A percentile compares a stretch with the other conserved stretches of the same genome.
Evolutionary conservation across 2,329 filamentous ascomycete species (phyloP).

Genomic region (Dothistroma septosporum): DNA sequence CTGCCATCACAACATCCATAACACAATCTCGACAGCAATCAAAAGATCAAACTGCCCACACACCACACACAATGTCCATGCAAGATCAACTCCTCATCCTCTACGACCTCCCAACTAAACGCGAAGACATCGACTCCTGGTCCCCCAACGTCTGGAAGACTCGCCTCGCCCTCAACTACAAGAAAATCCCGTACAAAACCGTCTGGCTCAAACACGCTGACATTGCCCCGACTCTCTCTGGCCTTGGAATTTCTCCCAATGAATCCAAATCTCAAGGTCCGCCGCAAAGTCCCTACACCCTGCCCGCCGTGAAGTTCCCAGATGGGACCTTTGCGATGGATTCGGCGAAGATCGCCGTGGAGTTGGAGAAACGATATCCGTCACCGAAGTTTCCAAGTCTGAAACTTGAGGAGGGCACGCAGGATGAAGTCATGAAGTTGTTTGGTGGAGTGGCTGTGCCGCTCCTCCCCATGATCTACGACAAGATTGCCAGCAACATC

Average conservation of each 20-base stretch:
- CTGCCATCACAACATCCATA: not conserved
- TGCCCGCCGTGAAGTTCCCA: slow-evolving; percentile 19
- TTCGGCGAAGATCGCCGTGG: slow-evolving; percentile 18
- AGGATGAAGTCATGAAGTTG: slow-evolving; percentile 7
- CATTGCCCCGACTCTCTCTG: slow-evolving; percentile 14
- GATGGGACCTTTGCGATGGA: slow-evolving; percentile 20
- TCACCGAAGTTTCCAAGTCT: slow-evolving; percentile 8
- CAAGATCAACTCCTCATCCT: slow-evolving; percentile 2
- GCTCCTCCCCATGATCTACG: slow-evolving; percentile 22
- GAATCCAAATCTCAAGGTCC: not conserved
- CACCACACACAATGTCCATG: not conserved
- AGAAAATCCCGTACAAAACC: slow-evolving; percentile 21
- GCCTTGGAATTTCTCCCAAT: slow-evolving; percentile 15
- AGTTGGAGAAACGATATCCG: slow-evolving; percentile 20
- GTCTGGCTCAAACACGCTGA: slow-evolving; percentile 14
- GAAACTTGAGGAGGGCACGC: slow-evolving; percentile 14
- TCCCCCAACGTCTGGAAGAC: slow-evolving; percentile 68
- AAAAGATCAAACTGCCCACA: not conserved
- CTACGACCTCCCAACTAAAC: slow-evolving; percentile 12
- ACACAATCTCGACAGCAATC: not conserved
- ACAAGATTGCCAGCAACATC: slow-evolving; percentile 17
- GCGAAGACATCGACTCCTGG: slow-evolving; percentile 47
- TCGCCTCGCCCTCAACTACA: slow-evolving; percentile 47
- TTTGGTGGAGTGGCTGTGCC: slow-evolving; percentile 20
- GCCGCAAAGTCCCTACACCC: slow-evolving; percentile 12